Conservation (phyloP, 371 early-diverging fungal genomes). For the Zychaea mexicana region DNA sequence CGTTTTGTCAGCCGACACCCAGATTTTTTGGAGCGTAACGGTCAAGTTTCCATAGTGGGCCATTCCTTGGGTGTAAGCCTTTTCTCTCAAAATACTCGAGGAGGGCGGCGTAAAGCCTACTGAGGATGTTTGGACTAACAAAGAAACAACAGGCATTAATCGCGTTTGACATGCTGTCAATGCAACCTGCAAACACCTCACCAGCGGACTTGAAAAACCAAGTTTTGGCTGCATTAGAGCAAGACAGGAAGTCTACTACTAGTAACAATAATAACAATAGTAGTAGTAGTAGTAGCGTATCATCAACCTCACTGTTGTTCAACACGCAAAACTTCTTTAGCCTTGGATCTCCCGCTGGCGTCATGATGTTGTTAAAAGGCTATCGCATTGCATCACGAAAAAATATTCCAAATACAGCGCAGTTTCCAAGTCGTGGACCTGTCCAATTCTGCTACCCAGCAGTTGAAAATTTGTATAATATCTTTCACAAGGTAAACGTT, state of each 20-base stretch:
- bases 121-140: too few species aligned
- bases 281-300: too few species aligned
- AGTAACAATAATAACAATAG: too few species aligned
- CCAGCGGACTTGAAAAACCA: background rate
- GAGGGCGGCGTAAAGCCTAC: too few species aligned
- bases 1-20: slow-evolving; percentile 73
- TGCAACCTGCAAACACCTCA: slow-evolving; percentile 43
- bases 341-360: slow-evolving; percentile 78
- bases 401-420: slow-evolving; percentile 23
- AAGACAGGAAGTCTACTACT: background rate
- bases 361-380: slow-evolving; percentile 76
- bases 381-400: slow-evolving; percentile 59
- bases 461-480: slow-evolving; percentile 76
- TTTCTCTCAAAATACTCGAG: background rate
- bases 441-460: slow-evolving; percentile 56
- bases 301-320: slow-evolving; percentile 33
- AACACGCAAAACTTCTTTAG: slow-evolving; percentile 64
- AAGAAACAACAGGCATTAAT: slow-evolving; percentile 21
- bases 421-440: background rate
- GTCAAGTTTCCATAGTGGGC: slow-evolving; percentile 77
- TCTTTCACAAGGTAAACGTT: slow-evolving; percentile 76
- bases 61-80: slow-evolving; percentile 77
- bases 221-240: background rate
- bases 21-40: slow-evolving; percentile 63
- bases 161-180: slow-evolving; percentile 76